Evolutionary conservation across 139 green algal genomes (phyloP), one percentile per base, ranked within the genome.

Genomic region (Chlamydomonas sp.): DNA sequence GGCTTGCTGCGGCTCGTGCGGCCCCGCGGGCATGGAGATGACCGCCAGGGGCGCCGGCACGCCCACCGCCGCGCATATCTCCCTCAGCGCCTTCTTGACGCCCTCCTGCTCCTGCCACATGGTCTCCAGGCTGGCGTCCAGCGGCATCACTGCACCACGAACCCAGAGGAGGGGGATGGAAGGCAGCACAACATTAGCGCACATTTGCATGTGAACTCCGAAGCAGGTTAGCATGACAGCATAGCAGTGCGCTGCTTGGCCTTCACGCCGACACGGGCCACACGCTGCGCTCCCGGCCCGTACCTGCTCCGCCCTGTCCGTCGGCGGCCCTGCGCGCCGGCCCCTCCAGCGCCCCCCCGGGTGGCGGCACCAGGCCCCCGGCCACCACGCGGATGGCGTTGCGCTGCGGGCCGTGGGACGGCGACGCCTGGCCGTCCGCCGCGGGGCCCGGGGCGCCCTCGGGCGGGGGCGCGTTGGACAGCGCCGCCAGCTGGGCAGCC

Each of bases 301-400:
- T 15, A 73, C 67, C 67, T 12, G 9, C 67, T 4, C 3, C 10
- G 67, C 67, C 59, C 63, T 68, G 15, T 16, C 69, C 63, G 58
- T 69, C 69, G 57, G 8, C 57, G 49, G 66, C 58, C 49, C 69
- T 68, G 49, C 59, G 78, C 60, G 80, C 68, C 69, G 68, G 63
- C 60, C 59, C 31, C 59, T 79, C 31, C 1, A 58, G 58, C 3
- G 17, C 58, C 58, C 58, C 68, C 3, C 14, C 80, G 5, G 69
- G 68, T 5, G 58, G 80, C 68, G 57, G 58, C 82, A 79, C 60
- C n/a, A 86, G 59, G 58, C 82, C 82, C 60, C 82, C 71, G 60
- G 79, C 82, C 60, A 86, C 69, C 62, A 86, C 82, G 15, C 61
- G 71, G 61, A 86, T 79, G 20, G 82, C 18, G 72, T 86, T 86